phyloP scores from a whole-genome alignment of 805 yeast genomes.

The Lipomyces sp. region DNA sequence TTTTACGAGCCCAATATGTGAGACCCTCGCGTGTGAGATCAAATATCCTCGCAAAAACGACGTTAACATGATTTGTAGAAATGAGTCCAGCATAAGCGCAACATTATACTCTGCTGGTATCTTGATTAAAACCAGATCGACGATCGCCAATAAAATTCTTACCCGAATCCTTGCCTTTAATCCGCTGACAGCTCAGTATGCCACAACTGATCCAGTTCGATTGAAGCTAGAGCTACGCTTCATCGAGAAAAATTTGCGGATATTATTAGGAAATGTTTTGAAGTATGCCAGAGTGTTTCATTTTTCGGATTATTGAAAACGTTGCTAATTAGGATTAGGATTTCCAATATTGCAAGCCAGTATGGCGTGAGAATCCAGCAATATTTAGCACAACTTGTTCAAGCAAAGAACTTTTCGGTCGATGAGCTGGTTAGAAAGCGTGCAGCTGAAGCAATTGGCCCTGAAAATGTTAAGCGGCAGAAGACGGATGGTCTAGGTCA shows the following conservation, averaged over 20 bases:
- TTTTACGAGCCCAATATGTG: constrained; percentile 61
- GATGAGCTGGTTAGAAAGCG: constrained; percentile 37
- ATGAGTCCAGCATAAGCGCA: constrained; percentile 65
- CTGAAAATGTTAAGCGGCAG: constrained; percentile 38
- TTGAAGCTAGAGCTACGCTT: constrained; percentile 61
- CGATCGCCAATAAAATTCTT: constrained; percentile 59
- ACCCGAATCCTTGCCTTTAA: constrained; percentile 65
- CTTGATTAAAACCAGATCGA: constrained; percentile 69
- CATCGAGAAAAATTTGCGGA: constrained; percentile 60
- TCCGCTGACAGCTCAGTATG: constrained; percentile 36
- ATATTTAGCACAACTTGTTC: constrained; percentile 42
- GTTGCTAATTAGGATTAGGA: constrained; percentile 7
- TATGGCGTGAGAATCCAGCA: constrained; percentile 43
- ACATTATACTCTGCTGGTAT: constrained; percentile 66
- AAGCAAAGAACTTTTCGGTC: constrained; percentile 34
- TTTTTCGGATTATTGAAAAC: neutral
- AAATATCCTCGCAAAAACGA: neutral
- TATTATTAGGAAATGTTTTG: constrained; percentile 39
- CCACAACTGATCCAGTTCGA: constrained; percentile 28
- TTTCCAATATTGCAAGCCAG: constrained; percentile 45
- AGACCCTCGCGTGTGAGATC: constrained; percentile 10
- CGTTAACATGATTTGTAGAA: constrained; percentile 12
- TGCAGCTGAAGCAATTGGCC: constrained; percentile 43
- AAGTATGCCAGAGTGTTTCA: constrained; percentile 19
- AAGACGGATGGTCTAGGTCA: constrained; percentile 14